These are phyloP conservation scores for Chiua virens DNA, from an alignment of 768 basidiomycete species.

Conservation along the genomic window DNA sequence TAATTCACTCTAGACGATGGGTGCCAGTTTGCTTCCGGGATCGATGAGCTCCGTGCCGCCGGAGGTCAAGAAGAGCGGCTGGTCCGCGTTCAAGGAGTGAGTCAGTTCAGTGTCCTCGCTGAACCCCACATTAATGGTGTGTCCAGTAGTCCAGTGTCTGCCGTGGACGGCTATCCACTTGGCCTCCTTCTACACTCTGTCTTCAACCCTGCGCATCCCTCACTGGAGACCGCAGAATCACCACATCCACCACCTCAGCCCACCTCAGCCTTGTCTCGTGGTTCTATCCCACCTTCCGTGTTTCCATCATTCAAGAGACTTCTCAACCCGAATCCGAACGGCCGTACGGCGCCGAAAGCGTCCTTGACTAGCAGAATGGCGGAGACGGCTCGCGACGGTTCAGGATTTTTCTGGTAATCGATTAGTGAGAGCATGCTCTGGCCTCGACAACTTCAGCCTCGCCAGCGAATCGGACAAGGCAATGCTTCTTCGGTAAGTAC, in stretches of 20 bases:
- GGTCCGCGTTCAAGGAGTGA: constrained; percentile 82
- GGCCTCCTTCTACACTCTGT: constrained; percentile 82
- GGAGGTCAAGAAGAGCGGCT: constrained; percentile 87
- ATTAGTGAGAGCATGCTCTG: constrained; percentile 80
- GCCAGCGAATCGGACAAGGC: constrained; percentile 80
- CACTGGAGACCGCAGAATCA: constrained; percentile 63
- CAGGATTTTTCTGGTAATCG: constrained; percentile 82
- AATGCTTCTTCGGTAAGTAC: constrained; percentile 60
- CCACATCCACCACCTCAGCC: constrained; percentile 79
- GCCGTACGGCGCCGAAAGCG: constrained; percentile 68
- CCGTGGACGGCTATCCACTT: constrained; percentile 84
- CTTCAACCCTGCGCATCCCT: constrained; percentile 83
- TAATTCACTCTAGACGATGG: constrained; percentile 55
- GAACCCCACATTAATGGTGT: neutral
- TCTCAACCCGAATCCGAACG: constrained; percentile 84
- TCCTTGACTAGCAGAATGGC: constrained; percentile 84
- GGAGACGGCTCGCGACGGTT: constrained; percentile 51
- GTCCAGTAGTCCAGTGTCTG: constrained; percentile 51
- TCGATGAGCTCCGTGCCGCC: constrained; percentile 66
- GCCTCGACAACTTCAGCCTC: constrained; percentile 83
- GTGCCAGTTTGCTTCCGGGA: constrained; percentile 60
- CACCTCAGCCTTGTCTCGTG: constrained; percentile 75
- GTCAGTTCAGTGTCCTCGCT: constrained; percentile 8
- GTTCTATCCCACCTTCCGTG: constrained; percentile 68
- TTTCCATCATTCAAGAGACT: constrained; percentile 86